Percentiles rank a stretch among this genome's conserved stretches.
These are phyloP conservation scores for Kodamaea sagamina DNA, from an alignment of 805 yeast species.

Conservation along the genomic window DNA sequence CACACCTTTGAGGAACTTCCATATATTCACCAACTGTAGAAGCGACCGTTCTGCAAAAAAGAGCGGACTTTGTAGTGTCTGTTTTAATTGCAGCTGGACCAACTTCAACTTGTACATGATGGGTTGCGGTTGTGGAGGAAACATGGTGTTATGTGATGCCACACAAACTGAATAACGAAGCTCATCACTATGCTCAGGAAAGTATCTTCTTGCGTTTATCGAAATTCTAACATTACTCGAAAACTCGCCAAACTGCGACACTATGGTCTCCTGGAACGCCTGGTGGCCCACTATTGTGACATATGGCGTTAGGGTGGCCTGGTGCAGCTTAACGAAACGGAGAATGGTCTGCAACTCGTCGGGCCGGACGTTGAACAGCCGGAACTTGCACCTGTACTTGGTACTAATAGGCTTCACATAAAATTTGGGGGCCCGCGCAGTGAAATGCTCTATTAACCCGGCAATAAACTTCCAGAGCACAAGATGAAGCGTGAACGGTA, in stretches of 20 bases:
- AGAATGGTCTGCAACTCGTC: constrained; percentile 3
- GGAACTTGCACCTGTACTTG: constrained; percentile 8
- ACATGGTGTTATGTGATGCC: constrained; percentile 6
- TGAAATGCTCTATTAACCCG: constrained; percentile 1
- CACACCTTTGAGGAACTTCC: constrained; percentile 11
- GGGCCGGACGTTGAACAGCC: constrained; percentile 5
- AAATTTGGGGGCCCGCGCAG: constrained; percentile 8
- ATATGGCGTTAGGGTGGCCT: constrained; percentile 11
- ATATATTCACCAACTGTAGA: constrained; percentile 9
- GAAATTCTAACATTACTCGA: constrained; percentile 12
- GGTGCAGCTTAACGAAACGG: constrained; percentile 6
- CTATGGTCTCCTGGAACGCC: constrained; percentile 8
- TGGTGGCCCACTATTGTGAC: constrained; percentile 10
- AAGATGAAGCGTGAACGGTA: constrained; percentile 3
- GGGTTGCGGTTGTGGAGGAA: constrained; percentile 3
- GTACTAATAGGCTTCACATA: constrained; percentile 7
- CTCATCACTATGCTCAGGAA: constrained; percentile 7
- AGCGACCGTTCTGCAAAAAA: constrained; percentile 11
- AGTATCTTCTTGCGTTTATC: constrained; percentile 11
- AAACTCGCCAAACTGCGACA: constrained; percentile 9
- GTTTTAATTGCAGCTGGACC: constrained; percentile 8
- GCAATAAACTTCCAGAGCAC: constrained; percentile 8
- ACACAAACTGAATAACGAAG: constrained; percentile 11
- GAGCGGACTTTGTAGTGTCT: constrained; percentile 8
- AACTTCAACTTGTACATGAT: constrained; percentile 1